These are phyloP conservation scores for Blattamonas nauphoetae DNA, from an alignment of 78 protist genomes.

Conservation along the genomic window DNA sequence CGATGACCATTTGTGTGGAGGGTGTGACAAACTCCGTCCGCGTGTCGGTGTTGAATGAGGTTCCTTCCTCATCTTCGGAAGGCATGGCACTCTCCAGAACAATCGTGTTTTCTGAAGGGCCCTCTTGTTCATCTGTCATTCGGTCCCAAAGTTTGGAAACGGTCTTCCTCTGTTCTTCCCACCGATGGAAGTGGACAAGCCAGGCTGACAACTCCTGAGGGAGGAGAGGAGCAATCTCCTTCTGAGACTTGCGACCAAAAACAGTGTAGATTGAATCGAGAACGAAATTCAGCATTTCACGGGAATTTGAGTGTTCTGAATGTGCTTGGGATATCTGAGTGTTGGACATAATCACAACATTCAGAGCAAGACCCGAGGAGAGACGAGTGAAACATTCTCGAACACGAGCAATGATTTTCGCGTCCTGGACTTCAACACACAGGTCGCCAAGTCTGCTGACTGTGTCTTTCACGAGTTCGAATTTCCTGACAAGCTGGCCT, in stretches of 20 bases:
- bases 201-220: background rate
- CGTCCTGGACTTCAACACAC: background rate
- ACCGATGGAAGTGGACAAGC: background rate
- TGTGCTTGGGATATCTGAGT: too few relatives aligned
- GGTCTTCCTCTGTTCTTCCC: background rate
- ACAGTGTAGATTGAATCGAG: background rate
- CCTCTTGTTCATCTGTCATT: background rate
- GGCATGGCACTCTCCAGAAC: background rate
- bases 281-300: background rate
- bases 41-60: background rate
- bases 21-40: background rate
- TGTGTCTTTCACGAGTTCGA: background rate
- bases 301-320: background rate
- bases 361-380: background rate
- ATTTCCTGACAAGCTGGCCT: background rate
- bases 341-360: background rate
- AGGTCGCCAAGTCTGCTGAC: background rate
- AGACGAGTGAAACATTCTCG: background rate
- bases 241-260: background rate
- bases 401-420: background rate
- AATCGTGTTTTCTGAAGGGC: background rate
- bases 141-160: background rate
- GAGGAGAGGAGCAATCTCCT: background rate
- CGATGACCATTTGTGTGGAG: background rate
- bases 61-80: background rate